Evolutionary conservation across 306 rosid genomes (phyloP).

Genomic region (Cucumis hystrix): DNA sequence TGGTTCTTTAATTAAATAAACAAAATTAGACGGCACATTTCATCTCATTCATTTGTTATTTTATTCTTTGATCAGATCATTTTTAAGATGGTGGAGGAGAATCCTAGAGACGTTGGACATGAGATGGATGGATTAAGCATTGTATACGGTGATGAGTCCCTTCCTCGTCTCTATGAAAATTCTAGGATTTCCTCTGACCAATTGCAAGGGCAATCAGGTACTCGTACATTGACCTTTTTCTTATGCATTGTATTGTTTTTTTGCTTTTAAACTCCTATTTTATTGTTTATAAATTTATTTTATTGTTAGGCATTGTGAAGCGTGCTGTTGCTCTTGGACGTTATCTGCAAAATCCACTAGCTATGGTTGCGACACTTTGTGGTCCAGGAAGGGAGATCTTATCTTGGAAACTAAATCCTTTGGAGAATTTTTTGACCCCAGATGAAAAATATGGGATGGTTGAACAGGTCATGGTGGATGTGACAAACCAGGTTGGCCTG

Average conservation of each 20-base stretch:
- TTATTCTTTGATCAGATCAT: constrained; percentile 47
- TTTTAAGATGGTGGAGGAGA: constrained; percentile 97
- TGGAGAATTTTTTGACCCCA: constrained; percentile 69
- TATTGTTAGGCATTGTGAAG: constrained; percentile 75
- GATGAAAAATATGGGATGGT: constrained; percentile 83
- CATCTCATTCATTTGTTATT: constrained; percentile 13
- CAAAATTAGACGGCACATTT: not conserved
- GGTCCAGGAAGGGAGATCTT: constrained; percentile 85
- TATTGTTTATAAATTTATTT: constrained; percentile 4
- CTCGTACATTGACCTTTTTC: not conserved
- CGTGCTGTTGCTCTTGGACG: constrained; percentile 98
- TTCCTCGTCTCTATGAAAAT: constrained; percentile 84
- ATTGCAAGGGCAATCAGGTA: constrained; percentile 81
- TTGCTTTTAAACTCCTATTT: not conserved
- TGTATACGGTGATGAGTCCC: constrained; percentile 94
- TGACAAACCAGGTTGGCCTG: constrained; percentile 86
- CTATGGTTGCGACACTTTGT: constrained; percentile 88
- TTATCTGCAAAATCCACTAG: constrained; percentile 91
- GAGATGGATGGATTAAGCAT: constrained; percentile 95
- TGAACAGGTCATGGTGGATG: constrained; percentile 94
- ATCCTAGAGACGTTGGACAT: constrained; percentile 96
- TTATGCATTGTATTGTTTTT: not conserved
- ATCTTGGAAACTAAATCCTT: constrained; percentile 76
- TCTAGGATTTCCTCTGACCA: constrained; percentile 92
- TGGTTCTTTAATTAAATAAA: no score